Percentiles rank a stretch among this genome's conserved stretches.
These are phyloP conservation scores for Leishmania tropica DNA, from an alignment of 208 protist genomes.

Conservation along the genomic window DNA sequence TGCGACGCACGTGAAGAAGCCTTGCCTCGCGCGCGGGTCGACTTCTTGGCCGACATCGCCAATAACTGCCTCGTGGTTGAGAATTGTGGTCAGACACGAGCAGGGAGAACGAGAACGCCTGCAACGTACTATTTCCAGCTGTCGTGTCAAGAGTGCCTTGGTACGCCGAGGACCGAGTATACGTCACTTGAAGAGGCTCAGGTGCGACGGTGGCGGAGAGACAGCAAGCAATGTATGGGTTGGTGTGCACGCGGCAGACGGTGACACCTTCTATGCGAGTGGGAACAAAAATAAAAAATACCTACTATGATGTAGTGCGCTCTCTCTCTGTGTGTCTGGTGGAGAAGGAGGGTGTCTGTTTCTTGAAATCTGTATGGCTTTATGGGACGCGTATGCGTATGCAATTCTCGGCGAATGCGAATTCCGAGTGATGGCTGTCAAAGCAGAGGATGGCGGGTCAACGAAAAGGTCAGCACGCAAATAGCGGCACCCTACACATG, in stretches of 20 bases:
- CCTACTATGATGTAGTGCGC: neutral
- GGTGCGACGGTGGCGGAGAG: neutral
- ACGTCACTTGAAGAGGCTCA: neutral
- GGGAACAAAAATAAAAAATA: neutral
- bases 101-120: neutral
- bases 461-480: neutral
- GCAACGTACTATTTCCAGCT: neutral
- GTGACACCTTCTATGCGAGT: neutral
- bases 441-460: neutral
- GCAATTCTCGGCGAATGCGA: neutral
- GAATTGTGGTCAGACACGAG: neutral
- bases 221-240: neutral
- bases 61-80: neutral
- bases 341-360: neutral
- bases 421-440: neutral
- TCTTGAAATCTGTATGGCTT: neutral
- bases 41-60: conserved; percentile 9
- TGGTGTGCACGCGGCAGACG: neutral
- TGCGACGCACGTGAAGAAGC: neutral
- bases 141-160: neutral
- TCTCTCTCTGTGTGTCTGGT: neutral
- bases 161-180: neutral
- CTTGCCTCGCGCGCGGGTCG: neutral
- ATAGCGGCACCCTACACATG: neutral
- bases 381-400: neutral